Conservation (phyloP, 2,329 filamentous ascomycete species). For the Phaeoacremonium minimum region DNA sequence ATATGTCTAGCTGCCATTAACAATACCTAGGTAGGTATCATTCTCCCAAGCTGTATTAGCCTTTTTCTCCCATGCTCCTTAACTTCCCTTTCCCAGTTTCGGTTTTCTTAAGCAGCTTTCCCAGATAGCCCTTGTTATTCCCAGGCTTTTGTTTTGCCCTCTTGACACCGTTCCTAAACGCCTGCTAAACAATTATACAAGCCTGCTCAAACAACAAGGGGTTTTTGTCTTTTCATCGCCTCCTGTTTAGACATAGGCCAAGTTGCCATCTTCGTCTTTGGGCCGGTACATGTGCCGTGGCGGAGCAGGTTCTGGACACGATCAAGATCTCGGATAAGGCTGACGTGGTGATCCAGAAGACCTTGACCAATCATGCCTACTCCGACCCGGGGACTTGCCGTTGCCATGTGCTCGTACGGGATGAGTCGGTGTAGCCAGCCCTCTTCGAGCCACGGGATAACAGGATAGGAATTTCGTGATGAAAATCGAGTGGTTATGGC, state of each 20-base stretch:
- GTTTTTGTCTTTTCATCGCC: slow-evolving; percentile 7
- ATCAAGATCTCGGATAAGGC: slow-evolving; percentile 19
- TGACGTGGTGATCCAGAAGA: slow-evolving; percentile 22
- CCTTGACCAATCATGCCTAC: slow-evolving; percentile 19
- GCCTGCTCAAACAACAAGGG: no score
- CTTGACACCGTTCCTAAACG: no score
- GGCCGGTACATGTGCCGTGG: slow-evolving; percentile 13
- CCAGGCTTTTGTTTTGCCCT: no score
- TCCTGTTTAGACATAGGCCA: slow-evolving; percentile 23
- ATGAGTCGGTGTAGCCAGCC: slow-evolving; percentile 13
- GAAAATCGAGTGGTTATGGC: not conserved
- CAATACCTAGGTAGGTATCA: no score
- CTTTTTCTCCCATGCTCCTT: no score
- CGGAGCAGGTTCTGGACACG: slow-evolving; percentile 19
- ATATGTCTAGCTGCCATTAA: no score
- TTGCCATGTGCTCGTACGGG: slow-evolving; percentile 23
- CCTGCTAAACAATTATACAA: no score
- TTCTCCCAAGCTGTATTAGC: no score
- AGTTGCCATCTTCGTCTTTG: slow-evolving; percentile 22
- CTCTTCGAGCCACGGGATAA: slow-evolving; percentile 15
- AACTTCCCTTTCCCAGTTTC: no score
- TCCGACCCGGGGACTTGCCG: slow-evolving; percentile 15
- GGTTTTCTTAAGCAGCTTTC: no score
- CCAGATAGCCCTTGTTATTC: no score
- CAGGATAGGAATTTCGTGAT: slow-evolving; percentile 8